phyloP scores from a whole-genome alignment of 1,284 basidiomycete genomes.

The Austropuccinia psidii region DNA sequence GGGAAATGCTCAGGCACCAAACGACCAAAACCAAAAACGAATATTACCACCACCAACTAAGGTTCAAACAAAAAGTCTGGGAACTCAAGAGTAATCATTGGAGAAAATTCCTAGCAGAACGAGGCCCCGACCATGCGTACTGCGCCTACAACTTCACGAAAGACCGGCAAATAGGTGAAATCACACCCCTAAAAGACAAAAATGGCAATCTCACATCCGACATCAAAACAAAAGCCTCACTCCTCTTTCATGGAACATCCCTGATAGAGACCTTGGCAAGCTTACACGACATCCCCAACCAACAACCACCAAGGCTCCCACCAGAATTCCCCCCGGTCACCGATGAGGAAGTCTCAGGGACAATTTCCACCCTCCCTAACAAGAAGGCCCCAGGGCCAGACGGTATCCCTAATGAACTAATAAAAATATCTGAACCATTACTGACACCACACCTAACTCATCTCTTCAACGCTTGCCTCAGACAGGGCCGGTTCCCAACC shows the following conservation, averaged over 20 bases:
- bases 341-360: not conserved
- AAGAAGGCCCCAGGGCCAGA: slow-evolving; percentile 2
- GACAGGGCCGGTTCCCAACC: not conserved
- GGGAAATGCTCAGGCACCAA: not conserved
- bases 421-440: not conserved
- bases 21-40: not conserved
- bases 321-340: not conserved
- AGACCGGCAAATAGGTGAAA: not conserved
- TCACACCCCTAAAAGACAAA: not conserved
- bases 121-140: not conserved
- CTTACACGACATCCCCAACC: not conserved
- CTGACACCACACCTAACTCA: not conserved
- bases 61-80: not conserved
- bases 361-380: not conserved
- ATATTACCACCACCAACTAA: not conserved
- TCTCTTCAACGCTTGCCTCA: not conserved
- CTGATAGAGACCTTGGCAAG: not conserved
- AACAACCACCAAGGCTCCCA: too few relatives aligned
- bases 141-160: not conserved
- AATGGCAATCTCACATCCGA: not conserved
- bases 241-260: slow-evolving; percentile 7
- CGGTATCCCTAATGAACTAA: not conserved
- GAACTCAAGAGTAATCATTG: not conserved
- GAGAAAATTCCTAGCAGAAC: not conserved
- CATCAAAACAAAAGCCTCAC: not conserved